phyloP scores from a whole-genome alignment of 768 basidiomycete species.

The Exidia glandulosa region DNA sequence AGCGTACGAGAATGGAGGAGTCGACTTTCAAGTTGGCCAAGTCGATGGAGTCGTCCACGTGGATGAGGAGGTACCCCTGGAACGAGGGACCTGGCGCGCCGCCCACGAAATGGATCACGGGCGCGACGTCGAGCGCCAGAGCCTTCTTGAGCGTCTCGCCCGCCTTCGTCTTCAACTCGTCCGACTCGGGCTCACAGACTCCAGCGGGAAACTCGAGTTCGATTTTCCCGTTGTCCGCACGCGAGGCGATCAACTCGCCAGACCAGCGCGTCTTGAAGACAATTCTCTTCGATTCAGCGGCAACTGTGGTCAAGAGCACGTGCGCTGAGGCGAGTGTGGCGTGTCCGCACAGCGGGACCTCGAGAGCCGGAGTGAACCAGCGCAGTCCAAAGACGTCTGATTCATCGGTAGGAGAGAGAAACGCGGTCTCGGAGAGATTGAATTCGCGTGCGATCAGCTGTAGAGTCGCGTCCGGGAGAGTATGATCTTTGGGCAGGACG shows the following conservation, averaged over 20 bases:
- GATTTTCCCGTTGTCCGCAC: constrained; percentile 5
- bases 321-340: constrained; percentile 21
- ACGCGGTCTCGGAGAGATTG: constrained; percentile 17
- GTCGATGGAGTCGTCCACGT: constrained; percentile 13
- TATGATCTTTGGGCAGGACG: constrained; percentile 6
- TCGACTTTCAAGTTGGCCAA: constrained; percentile 9
- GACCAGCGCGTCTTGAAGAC: constrained; percentile 11
- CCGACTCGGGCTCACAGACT: constrained; percentile 1
- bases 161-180: constrained; percentile 3
- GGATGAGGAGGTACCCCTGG: constrained; percentile 11
- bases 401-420: constrained; percentile 4
- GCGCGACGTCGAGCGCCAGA: background rate
- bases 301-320: constrained; percentile 4
- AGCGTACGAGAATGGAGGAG: constrained; percentile 10
- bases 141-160: constrained; percentile 3
- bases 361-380: constrained; percentile 18
- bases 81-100: constrained; percentile 4
- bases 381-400: constrained; percentile 12
- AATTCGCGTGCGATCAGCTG: constrained; percentile 13
- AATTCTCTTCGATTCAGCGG: too few species aligned
- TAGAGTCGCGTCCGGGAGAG: constrained; percentile 7
- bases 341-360: constrained; percentile 22
- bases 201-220: constrained; percentile 17
- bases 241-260: constrained; percentile 10
- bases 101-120: constrained; percentile 9